Conservation (phyloP, 345 rosid species). For the Orychophragmus violaceus region DNA sequence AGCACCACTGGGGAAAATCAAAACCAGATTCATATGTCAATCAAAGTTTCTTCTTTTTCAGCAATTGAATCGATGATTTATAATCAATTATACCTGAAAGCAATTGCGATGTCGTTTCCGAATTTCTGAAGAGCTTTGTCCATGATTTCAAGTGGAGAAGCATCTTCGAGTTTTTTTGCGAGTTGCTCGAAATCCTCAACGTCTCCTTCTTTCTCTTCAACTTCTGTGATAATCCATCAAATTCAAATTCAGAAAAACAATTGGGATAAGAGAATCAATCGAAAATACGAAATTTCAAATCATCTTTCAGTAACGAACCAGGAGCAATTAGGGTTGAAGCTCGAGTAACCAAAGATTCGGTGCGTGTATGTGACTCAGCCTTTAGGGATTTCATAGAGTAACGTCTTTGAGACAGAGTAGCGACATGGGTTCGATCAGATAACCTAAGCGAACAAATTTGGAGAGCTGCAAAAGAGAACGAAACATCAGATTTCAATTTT, state of each 20-base stretch:
- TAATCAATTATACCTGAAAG: conserved; percentile 59
- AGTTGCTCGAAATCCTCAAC: conserved; percentile 55
- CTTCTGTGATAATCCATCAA: conserved; percentile 38
- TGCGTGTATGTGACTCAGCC: conserved; percentile 41
- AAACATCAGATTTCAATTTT: background rate
- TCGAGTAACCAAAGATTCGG: conserved; percentile 38
- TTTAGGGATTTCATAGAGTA: conserved; percentile 37
- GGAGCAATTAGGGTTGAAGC: conserved; percentile 58
- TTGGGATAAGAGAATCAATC: background rate
- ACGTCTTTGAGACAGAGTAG: conserved; percentile 37
- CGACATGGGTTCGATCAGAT: conserved; percentile 37
- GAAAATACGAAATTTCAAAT: background rate
- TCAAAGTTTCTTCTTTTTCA: background rate
- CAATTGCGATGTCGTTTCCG: conserved; percentile 81
- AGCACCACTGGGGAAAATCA: conserved; percentile 63
- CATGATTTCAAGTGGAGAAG: conserved; percentile 87
- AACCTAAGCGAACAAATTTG: conserved; percentile 54
- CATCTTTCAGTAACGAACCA: conserved; percentile 33
- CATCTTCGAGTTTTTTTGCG: conserved; percentile 50
- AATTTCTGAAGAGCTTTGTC: conserved; percentile 85
- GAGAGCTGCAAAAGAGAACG: conserved; percentile 35
- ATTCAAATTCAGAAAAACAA: background rate
- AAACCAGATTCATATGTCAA: background rate
- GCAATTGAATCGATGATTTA: background rate
- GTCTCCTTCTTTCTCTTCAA: conserved; percentile 44